Evolutionary conservation across 768 basidiomycete species (phyloP).

Genomic region (Mycena latifolia): DNA sequence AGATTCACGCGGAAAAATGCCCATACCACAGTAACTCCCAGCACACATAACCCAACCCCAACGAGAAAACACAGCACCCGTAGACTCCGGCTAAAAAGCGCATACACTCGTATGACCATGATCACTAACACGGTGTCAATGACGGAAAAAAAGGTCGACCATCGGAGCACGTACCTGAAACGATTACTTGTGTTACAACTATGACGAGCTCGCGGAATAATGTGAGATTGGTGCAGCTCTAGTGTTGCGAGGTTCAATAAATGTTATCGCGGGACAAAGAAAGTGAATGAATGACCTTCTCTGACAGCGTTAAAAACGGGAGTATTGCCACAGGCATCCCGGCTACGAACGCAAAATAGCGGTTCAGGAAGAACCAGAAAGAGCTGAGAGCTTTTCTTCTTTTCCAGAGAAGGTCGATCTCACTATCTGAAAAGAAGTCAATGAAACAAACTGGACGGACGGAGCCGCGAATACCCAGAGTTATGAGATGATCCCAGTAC

Average conservation of each 20-base stretch:
- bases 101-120: slow-evolving; percentile 30
- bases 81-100: slow-evolving; percentile 17
- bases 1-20: neutral
- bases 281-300: neutral
- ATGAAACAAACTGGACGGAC: neutral
- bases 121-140: neutral
- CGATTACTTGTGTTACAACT: slow-evolving; percentile 5
- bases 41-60: neutral
- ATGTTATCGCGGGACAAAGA: neutral
- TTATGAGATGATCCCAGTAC: slow-evolving; percentile 28
- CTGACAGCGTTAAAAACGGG: slow-evolving; percentile 17
- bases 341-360: slow-evolving; percentile 43
- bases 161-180: neutral
- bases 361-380: slow-evolving; percentile 47
- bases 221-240: slow-evolving; percentile 16
- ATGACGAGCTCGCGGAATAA: slow-evolving; percentile 21
- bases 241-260: neutral
- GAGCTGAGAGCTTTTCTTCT: slow-evolving; percentile 37
- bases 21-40: slow-evolving; percentile 4
- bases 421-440: slow-evolving; percentile 1
- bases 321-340: slow-evolving; percentile 3
- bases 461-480: slow-evolving; percentile 2
- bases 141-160: neutral
- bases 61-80: slow-evolving; percentile 16
- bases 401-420: slow-evolving; percentile 43